Base-by-base conservation (phyloP, 2,329 filamentous ascomycete genomes). In the Drechslerella dactyloides region DNA sequence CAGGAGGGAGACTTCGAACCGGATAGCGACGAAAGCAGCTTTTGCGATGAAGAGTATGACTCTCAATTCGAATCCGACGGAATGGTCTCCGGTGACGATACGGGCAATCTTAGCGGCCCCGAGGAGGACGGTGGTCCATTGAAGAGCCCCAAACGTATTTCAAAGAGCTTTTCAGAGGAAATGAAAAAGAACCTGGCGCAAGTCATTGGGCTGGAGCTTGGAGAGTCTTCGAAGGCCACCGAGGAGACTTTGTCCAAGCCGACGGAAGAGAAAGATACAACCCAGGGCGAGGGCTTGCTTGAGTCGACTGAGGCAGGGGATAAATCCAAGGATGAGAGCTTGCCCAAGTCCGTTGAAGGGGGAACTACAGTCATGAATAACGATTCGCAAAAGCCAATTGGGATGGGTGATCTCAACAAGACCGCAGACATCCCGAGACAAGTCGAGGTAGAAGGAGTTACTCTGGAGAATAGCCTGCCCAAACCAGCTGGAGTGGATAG, bases 1-100 rank as follows among this genome's bases (percentile, higher is more conserved):
- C 62, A 64, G 0, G 70, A 72, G 33, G 69, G 58, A 19, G 70
- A 69, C 24, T 61, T 63, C 33, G 58, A 64, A 11, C 53, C 64
- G 19, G 58, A 70, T 13, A 69, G 70, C 30, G 63, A 74, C 33
- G 59, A 69, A 8, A 69, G 70, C 33, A 69, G 65, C 58, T 68
- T 60, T 46, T 66, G 62, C 52, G 63, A 66, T 13, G 69, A 66
- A 54, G 69, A 73, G 53, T 66, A 73, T 23, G 62, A 73, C 24
- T 73, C 69, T 23, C 55, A 65, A 30, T 72, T 64, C 24, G 60
- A 72, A 52, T 65, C 68, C 15, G 68, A 72, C n/a, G 68, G 42
- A 19, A 19, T 57, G 23, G 68, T 42, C n/a, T 65, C 68, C 6
- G 68, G 56, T 19, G 68, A 72, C 13, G 68, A 72, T 27, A 46